Base-by-base conservation (phyloP, 2,329 filamentous ascomycete species). In the Sordariomycetes sp. region DNA sequence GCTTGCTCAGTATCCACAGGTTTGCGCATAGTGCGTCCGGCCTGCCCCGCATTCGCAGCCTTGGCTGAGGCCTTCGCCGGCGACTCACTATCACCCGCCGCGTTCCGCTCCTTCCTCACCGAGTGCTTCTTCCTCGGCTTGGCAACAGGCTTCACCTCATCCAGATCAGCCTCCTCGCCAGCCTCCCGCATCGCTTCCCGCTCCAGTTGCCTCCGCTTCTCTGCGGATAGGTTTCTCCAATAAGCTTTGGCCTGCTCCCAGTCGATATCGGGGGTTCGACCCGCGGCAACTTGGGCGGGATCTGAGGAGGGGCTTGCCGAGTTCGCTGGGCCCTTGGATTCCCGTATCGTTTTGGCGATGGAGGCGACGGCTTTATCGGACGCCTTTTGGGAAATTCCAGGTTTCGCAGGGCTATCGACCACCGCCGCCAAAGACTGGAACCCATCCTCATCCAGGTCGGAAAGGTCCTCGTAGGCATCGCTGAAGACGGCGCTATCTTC, bases 401-500 rank as follows among this genome's bases (percentile, higher is more conserved):
- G 55, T 65, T 61, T 53, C 32, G 32, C 63, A 3, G 86, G 82
- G 53, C 77, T 82, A 22, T 84, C 79, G 1, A 89, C 77, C 10
- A 90, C 80, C 12, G 87, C 87, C 67, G 90, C 79, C 8, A 91
- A 74, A 4, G 86, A 90, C 64, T 82, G 75, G 64, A 89, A 91
- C 0, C 85, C 87, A 53, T 80, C 79, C 2, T 78, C 79, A 45
- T 86, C 84, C 3, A 76, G 65, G 15, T 89, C 84, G 0, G 80
- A 81, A 0, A 86, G 72, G 60, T 90, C 85, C 68, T 91, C 88
- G 57, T 85, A 85, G 1, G 87, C 87, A 68, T 91, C 88, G 61
- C 85, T 89, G 65, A 89, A 91, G 25, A 88, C 77, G 60, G 79
- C 85, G 54, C 72, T 74, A 15, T 71, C 71, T 57, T 83, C 80